These are phyloP conservation scores for Dictyophora rubrovolvata DNA, from an alignment of 768 basidiomycete genomes.

Conservation along the genomic window DNA sequence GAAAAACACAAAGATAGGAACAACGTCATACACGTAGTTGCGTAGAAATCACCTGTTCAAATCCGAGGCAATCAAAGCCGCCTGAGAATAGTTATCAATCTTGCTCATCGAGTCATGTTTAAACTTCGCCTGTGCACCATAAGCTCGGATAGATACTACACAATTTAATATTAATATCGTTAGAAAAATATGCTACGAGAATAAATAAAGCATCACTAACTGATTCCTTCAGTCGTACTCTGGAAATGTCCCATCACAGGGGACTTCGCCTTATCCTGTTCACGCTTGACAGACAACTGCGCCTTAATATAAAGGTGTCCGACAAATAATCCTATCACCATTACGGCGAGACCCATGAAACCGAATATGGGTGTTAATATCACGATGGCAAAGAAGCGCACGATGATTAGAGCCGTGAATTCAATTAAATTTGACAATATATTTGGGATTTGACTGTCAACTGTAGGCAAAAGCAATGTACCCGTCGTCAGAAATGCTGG, in stretches of 20 bases:
- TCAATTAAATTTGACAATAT: not conserved
- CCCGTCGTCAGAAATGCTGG: not conserved
- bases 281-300: conserved; percentile 46
- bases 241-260: conserved; percentile 43
- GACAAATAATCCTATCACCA: conserved; percentile 32
- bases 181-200: not conserved
- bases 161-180: not conserved
- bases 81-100: conserved; percentile 24
- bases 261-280: conserved; percentile 40
- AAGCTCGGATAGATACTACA: conserved; percentile 32
- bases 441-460: conserved; percentile 2
- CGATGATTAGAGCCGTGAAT: not conserved
- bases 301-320: conserved; percentile 43
- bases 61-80: conserved; percentile 21
- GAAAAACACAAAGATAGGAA: not conserved
- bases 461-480: conserved; percentile 1
- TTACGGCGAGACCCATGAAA: conserved; percentile 34
- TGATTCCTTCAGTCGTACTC: conserved; percentile 48
- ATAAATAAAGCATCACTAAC: conserved; percentile 21
- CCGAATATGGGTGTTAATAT: conserved; percentile 26
- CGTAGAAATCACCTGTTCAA: conserved; percentile 16
- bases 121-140: conserved; percentile 26
- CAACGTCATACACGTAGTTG: not conserved
- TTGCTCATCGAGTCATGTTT: conserved; percentile 19
- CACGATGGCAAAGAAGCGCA: not conserved